A percentile compares a stretch with the other conserved stretches of the same genome.
These are phyloP conservation scores for Eleusine indica DNA, from an alignment of 176 grass and related monocot species.

Conservation along the genomic window DNA sequence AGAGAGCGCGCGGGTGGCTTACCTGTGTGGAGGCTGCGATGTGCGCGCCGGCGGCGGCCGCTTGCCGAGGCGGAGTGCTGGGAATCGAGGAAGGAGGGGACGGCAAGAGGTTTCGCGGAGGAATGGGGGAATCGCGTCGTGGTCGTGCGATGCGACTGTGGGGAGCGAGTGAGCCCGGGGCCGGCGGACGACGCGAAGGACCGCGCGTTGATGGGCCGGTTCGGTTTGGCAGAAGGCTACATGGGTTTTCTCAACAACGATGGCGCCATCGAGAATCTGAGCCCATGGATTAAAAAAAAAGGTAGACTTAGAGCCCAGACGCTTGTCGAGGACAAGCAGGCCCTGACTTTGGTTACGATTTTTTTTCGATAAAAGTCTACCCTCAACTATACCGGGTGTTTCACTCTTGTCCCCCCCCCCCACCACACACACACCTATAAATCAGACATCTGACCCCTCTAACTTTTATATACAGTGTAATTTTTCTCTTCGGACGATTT, in stretches of 20 bases:
- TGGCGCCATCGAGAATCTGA: neutral
- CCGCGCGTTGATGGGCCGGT: neutral
- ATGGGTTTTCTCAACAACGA: neutral
- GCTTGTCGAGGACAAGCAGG: neutral
- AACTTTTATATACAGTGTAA: no score
- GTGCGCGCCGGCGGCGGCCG: slow-evolving; percentile 35
- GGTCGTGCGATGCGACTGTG: neutral
- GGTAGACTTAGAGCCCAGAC: neutral
- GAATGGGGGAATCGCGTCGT: slow-evolving; percentile 38
- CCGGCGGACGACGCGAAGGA: neutral
- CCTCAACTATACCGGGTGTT: no score
- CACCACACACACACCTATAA: no score
- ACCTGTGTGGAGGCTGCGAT: slow-evolving; percentile 32
- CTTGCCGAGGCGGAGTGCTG: slow-evolving; percentile 30
- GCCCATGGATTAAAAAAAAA: neutral
- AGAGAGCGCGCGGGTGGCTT: neutral
- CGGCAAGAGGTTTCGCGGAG: slow-evolving; percentile 13
- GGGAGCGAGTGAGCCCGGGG: neutral
- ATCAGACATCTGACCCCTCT: no score
- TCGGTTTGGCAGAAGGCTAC: neutral
- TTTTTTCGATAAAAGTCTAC: no score
- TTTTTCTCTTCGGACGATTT: no score
- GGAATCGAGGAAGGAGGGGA: slow-evolving; percentile 25
- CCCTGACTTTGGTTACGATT: no score
- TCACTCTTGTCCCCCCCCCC: no score